Conservation (phyloP, 2,329 filamentous ascomycete genomes). For the Magnaporthiopsis incrustans region DNA sequence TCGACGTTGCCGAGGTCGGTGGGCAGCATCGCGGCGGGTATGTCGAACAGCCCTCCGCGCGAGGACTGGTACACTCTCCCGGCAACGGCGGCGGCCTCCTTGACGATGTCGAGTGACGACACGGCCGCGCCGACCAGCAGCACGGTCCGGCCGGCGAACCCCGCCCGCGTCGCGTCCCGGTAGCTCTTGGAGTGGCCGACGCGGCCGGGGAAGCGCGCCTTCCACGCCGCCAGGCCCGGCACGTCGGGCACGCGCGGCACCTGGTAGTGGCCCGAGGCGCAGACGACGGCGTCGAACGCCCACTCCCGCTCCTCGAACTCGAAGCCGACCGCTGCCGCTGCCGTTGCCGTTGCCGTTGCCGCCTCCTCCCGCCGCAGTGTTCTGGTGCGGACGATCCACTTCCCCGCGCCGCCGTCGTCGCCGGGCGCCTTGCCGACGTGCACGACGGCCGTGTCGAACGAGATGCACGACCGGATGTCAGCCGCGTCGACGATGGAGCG, state of each 20-base stretch:
- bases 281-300: slow-evolving; percentile 56
- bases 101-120: slow-evolving; percentile 33
- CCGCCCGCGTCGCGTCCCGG: slow-evolving; percentile 46
- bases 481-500: slow-evolving; percentile 45
- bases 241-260: slow-evolving; percentile 54
- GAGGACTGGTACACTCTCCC: slow-evolving; percentile 41
- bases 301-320: slow-evolving; percentile 7
- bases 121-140: slow-evolving; percentile 47
- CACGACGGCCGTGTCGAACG: slow-evolving; percentile 53
- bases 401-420: slow-evolving; percentile 9
- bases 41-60: slow-evolving; percentile 52
- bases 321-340: background rate
- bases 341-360: background rate
- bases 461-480: slow-evolving; percentile 40
- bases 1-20: slow-evolving; percentile 28
- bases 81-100: slow-evolving; percentile 28
- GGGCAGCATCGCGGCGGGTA: slow-evolving; percentile 45
- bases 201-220: slow-evolving; percentile 38
- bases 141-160: slow-evolving; percentile 26
- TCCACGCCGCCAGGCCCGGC: slow-evolving; percentile 50
- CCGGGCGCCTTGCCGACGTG: slow-evolving; percentile 34
- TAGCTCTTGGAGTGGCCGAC: slow-evolving; percentile 68
- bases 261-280: slow-evolving; percentile 61
- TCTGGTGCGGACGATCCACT: slow-evolving; percentile 45
- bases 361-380: slow-evolving; percentile 24